Evolutionary conservation across 345 rosid species (phyloP).

Genomic region (Euclidium syriacum): DNA sequence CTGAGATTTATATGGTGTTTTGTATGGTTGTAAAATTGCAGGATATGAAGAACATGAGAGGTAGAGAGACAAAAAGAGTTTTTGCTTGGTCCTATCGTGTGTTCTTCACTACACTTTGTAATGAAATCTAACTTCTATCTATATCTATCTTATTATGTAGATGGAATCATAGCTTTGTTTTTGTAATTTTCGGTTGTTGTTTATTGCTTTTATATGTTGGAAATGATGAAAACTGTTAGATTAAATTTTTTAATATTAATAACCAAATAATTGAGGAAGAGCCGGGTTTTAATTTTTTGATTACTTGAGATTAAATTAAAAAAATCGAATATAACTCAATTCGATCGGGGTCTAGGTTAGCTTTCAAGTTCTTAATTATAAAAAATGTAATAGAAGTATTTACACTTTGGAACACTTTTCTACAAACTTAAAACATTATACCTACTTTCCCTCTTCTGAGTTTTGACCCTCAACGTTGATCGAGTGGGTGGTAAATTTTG

Average conservation of each 20-base stretch:
- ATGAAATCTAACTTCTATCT: neutral
- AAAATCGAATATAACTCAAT: too few relatives aligned
- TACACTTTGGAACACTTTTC: too few relatives aligned
- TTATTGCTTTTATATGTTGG: neutral
- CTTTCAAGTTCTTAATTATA: too few relatives aligned
- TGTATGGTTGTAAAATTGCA: slow-evolving; percentile 11
- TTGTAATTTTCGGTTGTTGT: neutral
- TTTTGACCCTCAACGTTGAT: too few relatives aligned
- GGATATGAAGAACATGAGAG: slow-evolving; percentile 35
- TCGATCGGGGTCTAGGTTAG: too few relatives aligned
- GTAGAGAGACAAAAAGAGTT: slow-evolving; percentile 17
- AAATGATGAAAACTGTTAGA: neutral
- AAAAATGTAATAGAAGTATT: too few relatives aligned
- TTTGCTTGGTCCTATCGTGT: slow-evolving; percentile 10
- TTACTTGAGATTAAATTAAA: too few relatives aligned
- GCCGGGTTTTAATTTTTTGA: too few relatives aligned
- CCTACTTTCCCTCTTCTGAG: too few relatives aligned
- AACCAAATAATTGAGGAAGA: neutral
- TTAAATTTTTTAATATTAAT: too few relatives aligned
- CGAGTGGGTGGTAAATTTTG: too few relatives aligned
- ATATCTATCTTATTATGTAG: neutral
- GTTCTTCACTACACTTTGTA: slow-evolving; percentile 7
- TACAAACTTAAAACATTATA: too few relatives aligned
- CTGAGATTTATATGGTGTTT: neutral
- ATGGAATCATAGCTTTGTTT: neutral